Base-by-base conservation (phyloP, 2,329 filamentous ascomycete species). In the Arachnopeziza araneosa region DNA sequence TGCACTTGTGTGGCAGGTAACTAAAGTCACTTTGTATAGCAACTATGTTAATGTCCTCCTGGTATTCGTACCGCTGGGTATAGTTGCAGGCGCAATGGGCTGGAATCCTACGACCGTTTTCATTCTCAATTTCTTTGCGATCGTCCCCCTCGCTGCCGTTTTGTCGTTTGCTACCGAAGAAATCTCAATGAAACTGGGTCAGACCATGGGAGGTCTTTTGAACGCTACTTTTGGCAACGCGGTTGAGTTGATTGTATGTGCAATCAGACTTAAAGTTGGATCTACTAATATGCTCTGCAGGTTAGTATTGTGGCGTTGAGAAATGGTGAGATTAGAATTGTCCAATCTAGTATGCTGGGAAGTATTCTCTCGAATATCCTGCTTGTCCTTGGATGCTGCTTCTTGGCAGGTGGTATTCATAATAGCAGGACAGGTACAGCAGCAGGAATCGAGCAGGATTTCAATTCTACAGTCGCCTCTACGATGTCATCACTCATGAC, bases 311-410 rank as follows among this genome's bases (percentile, higher is more conserved):
- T 98, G 65, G 95, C 95, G 21, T 82, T 99, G 52, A 85, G 80
- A 66, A 86, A 95, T 68, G 85, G 86, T 64, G 89, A 98, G 76
- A 96, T 97, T 71, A 87, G 93, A 69, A 93, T 98, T 66, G 93
- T 98, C n/a, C 95, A 98, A 77, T 89, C 93, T 22, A 96, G 91
- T 65, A 98, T 98, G 93, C 86, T 98, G 36, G 93, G 95, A 54
- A 96, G 90, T 70, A 96, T 98, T 68, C 80, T 98, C 49, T 97
- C 93, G 66, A 98, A 98, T 75, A 87, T 97, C 65, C 82, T 98
- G 8, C 84, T 98, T 23, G 93, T 92, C 53, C 82, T 92, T 72
- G 88, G 89, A 68, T 90, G 90, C 80, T 91, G 88, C 75, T 91
- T 91, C 77, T 79, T 92, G 66, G 82, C 89, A 58, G 90, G 90